Evolutionary conservation across 2,329 filamentous ascomycete genomes (phyloP).

Genomic region (Aspergillus neotritici): DNA sequence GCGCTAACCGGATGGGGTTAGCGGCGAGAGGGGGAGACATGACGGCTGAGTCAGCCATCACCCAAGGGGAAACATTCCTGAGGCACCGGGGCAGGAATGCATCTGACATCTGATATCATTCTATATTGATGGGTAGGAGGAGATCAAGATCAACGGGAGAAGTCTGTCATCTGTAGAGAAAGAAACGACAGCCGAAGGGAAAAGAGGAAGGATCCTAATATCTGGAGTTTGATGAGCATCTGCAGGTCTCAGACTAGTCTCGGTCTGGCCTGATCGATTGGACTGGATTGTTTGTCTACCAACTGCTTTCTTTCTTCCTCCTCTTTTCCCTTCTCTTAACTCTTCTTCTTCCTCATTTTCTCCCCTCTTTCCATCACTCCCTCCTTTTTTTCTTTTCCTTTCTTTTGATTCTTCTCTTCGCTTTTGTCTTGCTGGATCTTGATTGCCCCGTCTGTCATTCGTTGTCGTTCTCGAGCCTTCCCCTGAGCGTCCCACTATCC

Average conservation of each 20-base stretch:
- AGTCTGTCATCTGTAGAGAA: no score
- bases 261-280: conserved; percentile 12
- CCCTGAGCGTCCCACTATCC: no score
- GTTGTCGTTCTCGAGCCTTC: no score
- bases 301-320: background rate
- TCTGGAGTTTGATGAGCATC: background rate
- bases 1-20: no score
- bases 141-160: no score
- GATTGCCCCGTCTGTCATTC: background rate
- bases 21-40: no score
- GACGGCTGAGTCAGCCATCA: no score
- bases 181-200: no score
- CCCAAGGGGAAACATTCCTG: no score
- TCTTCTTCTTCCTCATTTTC: background rate
- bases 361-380: background rate
- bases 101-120: no score
- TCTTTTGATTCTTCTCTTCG: conserved; percentile 4
- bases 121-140: no score
- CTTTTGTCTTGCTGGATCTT: background rate
- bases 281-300: background rate
- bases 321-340: background rate
- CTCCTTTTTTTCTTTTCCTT: background rate
- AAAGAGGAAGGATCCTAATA: background rate
- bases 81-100: no score
- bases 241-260: conserved; percentile 1